Evolutionary conservation across 768 basidiomycete genomes (phyloP), one percentile per base, ranked within the genome.

Genomic region (Amanita exitialis): DNA sequence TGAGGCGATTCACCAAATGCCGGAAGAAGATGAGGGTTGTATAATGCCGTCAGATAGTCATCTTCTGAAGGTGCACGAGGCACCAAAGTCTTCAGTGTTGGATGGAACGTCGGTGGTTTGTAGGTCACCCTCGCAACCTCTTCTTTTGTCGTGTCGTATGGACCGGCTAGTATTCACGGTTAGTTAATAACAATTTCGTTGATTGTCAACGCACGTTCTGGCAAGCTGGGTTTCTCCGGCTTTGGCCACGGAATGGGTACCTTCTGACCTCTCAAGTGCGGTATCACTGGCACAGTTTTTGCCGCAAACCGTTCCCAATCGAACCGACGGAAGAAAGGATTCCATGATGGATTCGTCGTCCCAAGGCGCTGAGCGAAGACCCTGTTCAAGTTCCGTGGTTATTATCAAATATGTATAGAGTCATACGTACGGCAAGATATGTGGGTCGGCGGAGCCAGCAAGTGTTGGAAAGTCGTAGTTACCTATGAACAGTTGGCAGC

Each of bases 281-380:
- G 77, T 13, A 84, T 61, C 25, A 65, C 62, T 6, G 89, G 88
- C 0, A 69, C 66, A 7, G 86, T 90, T 44, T 72, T 76, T 1
- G 77, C 74, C 4, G 84, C 86, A 54, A 79, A 78, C 48, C 90
- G 80, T 39, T 77, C 74, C 90, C 90, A 92, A 20, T 80, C 71
- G 61, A 73, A 90, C 23, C 77, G 74, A 56, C 74, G 73, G 37
- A 69, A 64, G 50, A 68, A 66, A 3, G 71, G 70, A 53, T 79
- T 73, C 79, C 80, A 91, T 44, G 68, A 66, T 2, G 87, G 79
- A 12, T 69, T 61, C 15, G 83, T 74, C 8, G 77, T 80, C 39
- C 78, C 77, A 36, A 90, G 46, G 25, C 90, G 85, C 51, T 74
- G 75, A 3, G 88, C 90, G 64, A 88, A 92, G 0, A 91, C 83